These are phyloP conservation scores for Geum urbanum DNA, from an alignment of 306 rosid genomes.

Conservation along the genomic window DNA sequence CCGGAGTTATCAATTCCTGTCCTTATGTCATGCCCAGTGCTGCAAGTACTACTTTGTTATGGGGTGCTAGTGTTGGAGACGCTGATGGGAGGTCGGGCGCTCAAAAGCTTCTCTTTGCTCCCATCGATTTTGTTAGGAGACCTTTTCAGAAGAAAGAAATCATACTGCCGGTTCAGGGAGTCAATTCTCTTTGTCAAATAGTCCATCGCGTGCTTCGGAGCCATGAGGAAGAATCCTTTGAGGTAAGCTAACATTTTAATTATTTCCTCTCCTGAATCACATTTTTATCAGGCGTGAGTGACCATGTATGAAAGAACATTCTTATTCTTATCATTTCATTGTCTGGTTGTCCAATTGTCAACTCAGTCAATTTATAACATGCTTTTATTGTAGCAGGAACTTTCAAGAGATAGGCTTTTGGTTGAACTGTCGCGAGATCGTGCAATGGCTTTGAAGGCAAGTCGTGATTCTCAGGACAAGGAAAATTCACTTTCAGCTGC, in stretches of 20 bases:
- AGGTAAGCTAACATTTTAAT: conserved; percentile 42
- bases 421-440: conserved; percentile 72
- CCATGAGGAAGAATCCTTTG: conserved; percentile 77
- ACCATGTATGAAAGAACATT: background rate
- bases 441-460: conserved; percentile 36
- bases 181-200: conserved; percentile 62
- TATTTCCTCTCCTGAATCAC: background rate
- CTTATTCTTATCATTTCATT: background rate
- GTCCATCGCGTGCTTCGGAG: conserved; percentile 51
- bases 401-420: conserved; percentile 64
- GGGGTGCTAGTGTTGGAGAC: conserved; percentile 50
- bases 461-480: conserved; percentile 51
- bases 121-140: conserved; percentile 60
- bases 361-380: background rate
- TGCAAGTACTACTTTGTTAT: conserved; percentile 56
- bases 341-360: background rate
- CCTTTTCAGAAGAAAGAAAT: conserved; percentile 78
- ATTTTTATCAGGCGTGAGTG: background rate
- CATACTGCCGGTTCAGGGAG: conserved; percentile 81
- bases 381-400: conserved; percentile 46
- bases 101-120: conserved; percentile 63
- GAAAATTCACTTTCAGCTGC: conserved; percentile 64
- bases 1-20: conserved; percentile 71
- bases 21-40: conserved; percentile 80
- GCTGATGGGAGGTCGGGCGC: conserved; percentile 43